Percentiles rank a stretch among this genome's conserved stretches.
Evolutionary conservation across 768 basidiomycete genomes (phyloP).

Genomic region (Pulveroboletus sp.): DNA sequence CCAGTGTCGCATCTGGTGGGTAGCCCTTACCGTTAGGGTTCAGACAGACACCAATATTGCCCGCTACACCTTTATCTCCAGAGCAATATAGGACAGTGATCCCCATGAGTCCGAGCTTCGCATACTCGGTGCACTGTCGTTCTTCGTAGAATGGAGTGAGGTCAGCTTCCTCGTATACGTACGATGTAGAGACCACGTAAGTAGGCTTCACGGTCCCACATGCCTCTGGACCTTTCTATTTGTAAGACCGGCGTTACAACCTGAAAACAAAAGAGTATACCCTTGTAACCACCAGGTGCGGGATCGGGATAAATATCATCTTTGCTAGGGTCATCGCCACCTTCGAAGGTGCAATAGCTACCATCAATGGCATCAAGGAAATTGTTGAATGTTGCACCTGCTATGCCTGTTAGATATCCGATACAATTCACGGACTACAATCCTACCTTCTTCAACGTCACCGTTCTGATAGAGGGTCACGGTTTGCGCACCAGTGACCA

Average conservation of each 20-base stretch:
- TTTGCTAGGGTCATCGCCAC: constrained; percentile 30
- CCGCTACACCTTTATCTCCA: constrained; percentile 32
- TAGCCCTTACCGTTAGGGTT: constrained; percentile 18
- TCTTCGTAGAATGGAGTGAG: constrained; percentile 32
- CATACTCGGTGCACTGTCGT: constrained; percentile 43
- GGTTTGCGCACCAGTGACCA: constrained; percentile 23
- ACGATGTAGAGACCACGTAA: constrained; percentile 39
- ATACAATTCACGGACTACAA: no score
- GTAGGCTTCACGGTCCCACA: constrained; percentile 35
- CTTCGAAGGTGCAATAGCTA: constrained; percentile 35
- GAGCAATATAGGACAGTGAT: constrained; percentile 32
- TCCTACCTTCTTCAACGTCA: constrained; percentile 22
- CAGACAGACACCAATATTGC: constrained; percentile 30
- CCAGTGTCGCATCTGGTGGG: not conserved
- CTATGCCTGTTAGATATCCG: no score
- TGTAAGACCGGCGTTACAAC: not conserved
- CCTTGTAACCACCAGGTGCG: constrained; percentile 13
- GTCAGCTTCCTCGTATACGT: constrained; percentile 34
- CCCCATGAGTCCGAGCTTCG: constrained; percentile 39
- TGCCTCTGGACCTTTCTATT: not conserved
- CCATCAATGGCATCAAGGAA: constrained; percentile 38
- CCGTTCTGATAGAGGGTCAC: constrained; percentile 34
- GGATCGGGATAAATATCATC: constrained; percentile 28
- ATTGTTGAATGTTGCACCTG: constrained; percentile 35
- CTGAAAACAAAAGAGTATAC: not conserved